A percentile compares a stretch with the other conserved stretches of the same genome.
These are phyloP conservation scores for Lactifluus subvellereus DNA, from an alignment of 768 basidiomycete species.

Conservation along the genomic window DNA sequence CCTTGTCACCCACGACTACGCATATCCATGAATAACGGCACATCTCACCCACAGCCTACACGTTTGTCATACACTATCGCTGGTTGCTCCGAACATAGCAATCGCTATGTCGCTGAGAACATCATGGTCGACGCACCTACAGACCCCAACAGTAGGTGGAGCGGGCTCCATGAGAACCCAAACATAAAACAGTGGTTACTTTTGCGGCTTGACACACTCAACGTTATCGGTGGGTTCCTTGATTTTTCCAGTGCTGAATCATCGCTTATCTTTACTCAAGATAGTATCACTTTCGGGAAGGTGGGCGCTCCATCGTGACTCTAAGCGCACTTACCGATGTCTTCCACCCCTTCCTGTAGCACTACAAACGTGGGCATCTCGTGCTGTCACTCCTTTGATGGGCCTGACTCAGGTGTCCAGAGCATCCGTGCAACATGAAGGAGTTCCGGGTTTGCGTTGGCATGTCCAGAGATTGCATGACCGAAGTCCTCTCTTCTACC, in stretches of 20 bases:
- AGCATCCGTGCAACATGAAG: constrained; percentile 81
- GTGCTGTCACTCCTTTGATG: constrained; percentile 2
- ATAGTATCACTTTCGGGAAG: constrained; percentile 77
- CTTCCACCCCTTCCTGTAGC: constrained; percentile 26
- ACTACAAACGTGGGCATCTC: constrained; percentile 31
- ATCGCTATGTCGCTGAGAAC: constrained; percentile 61
- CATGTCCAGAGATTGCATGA: constrained; percentile 57
- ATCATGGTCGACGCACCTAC: constrained; percentile 57
- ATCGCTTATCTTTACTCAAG: constrained; percentile 32
- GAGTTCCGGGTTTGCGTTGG: constrained; percentile 73
- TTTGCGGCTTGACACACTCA: constrained; percentile 52
- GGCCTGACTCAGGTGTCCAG: constrained; percentile 35
- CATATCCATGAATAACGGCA: neutral
- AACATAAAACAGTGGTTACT: constrained; percentile 66
- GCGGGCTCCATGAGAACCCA: constrained; percentile 53
- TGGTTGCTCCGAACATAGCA: constrained; percentile 65
- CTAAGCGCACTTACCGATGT: neutral
- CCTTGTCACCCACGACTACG: neutral
- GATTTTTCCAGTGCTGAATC: neutral
- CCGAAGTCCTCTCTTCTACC: constrained; percentile 54
- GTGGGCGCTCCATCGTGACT: constrained; percentile 35
- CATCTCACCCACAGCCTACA: constrained; percentile 2
- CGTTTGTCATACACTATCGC: constrained; percentile 35
- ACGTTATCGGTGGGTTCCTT: constrained; percentile 58
- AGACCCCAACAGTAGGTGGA: constrained; percentile 72